Evolutionary conservation across 306 rosid genomes (phyloP), one percentile per base, ranked within the genome.

Genomic region (Trichosanthes truncata): DNA sequence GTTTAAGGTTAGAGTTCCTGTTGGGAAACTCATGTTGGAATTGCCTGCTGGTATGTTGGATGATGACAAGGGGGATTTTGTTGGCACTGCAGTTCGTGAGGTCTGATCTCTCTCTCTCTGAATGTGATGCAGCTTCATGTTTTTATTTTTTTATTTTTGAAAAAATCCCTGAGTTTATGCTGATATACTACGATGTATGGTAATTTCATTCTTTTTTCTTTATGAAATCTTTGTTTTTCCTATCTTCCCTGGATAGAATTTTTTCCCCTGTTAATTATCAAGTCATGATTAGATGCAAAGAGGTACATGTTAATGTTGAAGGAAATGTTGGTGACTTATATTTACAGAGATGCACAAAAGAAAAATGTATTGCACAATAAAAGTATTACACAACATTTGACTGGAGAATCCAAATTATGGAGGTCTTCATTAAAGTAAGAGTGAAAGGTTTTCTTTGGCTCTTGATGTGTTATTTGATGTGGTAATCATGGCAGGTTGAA

Each of bases 1-100:
- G 49, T 76, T 74, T 51, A 83, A 94, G 98, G 95, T 89, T 71
- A 89, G 98, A 84, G 91, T 94, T 79, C 98, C 98, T 29, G 81
- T 87, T 65, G 98, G 98, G 80, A 88, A 88, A 89, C 77, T 79
- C 75, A 80, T 87, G 80, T 84, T 92, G 95, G 98, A 94, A 78
- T 87, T 94, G 90, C 98, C 98, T 56, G 97, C 98, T 79, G 98
- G 98, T 79, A 92, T 91, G 98, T 82, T 94, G 89, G 92, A 91
- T 13, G 92, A 89, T 76, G 91, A 91, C 86, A 80, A 89, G 81
- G 97, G 92, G 51, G 97, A 88, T 84, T 85, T 94, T 81, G 92
- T 87, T 49, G 95, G 97, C 79, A 91, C 98, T n/a, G 98, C 97
- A 15, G 93, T 89, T 78, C 95, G 92, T 9, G 97, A 94, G 97